phyloP scores from a whole-genome alignment of 176 grass and related monocot species.

The maize (Zea mays) region Zm-B73-REFERENCE-NAM-5.0 NC_050101.1:8888001-8888500 shows the following conservation, averaged over 20 bases:
- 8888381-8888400: background rate
- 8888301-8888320: background rate
- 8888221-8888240: no score
- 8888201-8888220: no score
- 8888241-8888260: background rate
- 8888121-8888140: background rate
- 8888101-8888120: background rate
- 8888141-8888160: background rate
- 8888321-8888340: background rate
- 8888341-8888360: background rate
- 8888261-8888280: background rate
- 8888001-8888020: conserved; percentile 6
- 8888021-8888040: background rate
- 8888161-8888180: background rate
- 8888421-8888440: background rate
- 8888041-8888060: background rate
- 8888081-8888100: background rate
- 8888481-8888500: conserved; percentile 27
- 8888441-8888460: background rate
- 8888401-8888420: background rate
- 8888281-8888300: background rate
- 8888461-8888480: conserved; percentile 13
- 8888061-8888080: background rate
- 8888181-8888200: background rate
- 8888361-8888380: no score